These are phyloP conservation scores for Podospora appendiculata DNA, from an alignment of 495 filamentous ascomycete genomes.

Conservation along the genomic window DNA sequence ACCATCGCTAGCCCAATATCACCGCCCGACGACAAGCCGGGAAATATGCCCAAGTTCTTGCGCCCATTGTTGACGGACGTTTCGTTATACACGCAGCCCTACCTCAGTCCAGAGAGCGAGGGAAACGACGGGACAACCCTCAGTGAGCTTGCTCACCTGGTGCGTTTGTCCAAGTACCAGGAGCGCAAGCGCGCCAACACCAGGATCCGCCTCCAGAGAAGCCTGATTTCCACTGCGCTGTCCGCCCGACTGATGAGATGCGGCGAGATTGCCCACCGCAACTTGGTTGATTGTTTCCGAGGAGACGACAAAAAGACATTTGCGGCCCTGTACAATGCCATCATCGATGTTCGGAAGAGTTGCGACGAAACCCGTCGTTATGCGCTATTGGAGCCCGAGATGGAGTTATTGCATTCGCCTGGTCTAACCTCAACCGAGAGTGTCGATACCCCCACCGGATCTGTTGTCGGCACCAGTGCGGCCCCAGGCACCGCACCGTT, in stretches of 20 bases:
- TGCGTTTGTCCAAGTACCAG: constrained; percentile 64
- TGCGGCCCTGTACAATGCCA: constrained; percentile 74
- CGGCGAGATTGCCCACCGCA: constrained; percentile 69
- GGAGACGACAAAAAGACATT: constrained; percentile 87
- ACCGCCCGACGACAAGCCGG: constrained; percentile 16
- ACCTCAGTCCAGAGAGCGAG: constrained; percentile 36
- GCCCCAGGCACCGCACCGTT: constrained; percentile 53
- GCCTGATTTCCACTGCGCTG: constrained; percentile 64
- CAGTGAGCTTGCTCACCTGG: constrained; percentile 63
- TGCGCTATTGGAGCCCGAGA: constrained; percentile 61
- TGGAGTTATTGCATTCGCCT: constrained; percentile 42
- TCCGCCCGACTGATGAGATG: constrained; percentile 73
- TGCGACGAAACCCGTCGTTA: constrained; percentile 65
- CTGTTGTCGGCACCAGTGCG: constrained; percentile 27
- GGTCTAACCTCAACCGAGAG: constrained; percentile 39
- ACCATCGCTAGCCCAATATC: constrained; percentile 6
- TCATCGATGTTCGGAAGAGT: constrained; percentile 81
- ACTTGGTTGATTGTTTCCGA: constrained; percentile 80
- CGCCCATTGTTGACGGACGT: constrained; percentile 41
- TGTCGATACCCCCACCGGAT: constrained; percentile 30
- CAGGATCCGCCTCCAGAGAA: constrained; percentile 58
- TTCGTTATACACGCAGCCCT: constrained; percentile 43
- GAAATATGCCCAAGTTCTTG: constrained; percentile 21
- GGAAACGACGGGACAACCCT: constrained; percentile 52
- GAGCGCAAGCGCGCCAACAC: constrained; percentile 62